Evolutionary conservation across 2,329 filamentous ascomycete species (phyloP).

Genomic region (Stagonosporopsis tanaceti): DNA sequence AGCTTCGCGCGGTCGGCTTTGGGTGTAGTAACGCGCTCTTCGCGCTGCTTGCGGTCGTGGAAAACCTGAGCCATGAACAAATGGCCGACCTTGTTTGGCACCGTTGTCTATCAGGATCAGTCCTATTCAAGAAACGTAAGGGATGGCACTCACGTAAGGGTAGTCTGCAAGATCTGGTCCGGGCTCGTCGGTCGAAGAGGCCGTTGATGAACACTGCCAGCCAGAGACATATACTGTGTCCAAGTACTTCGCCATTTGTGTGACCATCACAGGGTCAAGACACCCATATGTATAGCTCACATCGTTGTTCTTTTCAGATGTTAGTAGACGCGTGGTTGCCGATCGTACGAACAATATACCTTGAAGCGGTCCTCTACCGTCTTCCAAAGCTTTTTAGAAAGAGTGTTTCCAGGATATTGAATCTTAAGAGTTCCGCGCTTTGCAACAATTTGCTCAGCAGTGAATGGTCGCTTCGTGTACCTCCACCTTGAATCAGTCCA

Average conservation of each 20-base stretch:
- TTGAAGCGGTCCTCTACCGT: constrained; percentile 87
- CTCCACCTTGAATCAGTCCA: constrained; percentile 93
- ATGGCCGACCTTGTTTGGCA: constrained; percentile 97
- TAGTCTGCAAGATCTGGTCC: constrained; percentile 98
- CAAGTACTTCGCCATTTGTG: constrained; percentile 98
- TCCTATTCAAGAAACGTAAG: neutral
- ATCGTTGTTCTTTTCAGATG: constrained; percentile 71
- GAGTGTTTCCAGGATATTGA: constrained; percentile 86
- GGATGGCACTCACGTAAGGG: constrained; percentile 61
- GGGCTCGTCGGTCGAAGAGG: constrained; percentile 92
- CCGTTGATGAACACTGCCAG: constrained; percentile 98
- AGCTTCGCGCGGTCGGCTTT: constrained; percentile 75
- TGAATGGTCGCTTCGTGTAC: constrained; percentile 90
- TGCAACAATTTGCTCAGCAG: constrained; percentile 93
- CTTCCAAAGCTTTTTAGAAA: constrained; percentile 93
- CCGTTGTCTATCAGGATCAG: constrained; percentile 75
- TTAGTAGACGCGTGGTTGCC: neutral
- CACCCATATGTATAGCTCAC: constrained; percentile 97
- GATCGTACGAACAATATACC: constrained; percentile 57
- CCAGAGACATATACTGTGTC: constrained; percentile 99
- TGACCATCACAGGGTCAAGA: constrained; percentile 97
- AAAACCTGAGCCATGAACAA: constrained; percentile 98
- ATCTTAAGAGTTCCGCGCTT: constrained; percentile 93
- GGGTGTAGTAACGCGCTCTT: constrained; percentile 84
- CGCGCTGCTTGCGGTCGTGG: constrained; percentile 98